These are phyloP conservation scores for Stevia rebaudiana DNA, from an alignment of 140 eudicot genomes.

Conservation along the genomic window DNA sequence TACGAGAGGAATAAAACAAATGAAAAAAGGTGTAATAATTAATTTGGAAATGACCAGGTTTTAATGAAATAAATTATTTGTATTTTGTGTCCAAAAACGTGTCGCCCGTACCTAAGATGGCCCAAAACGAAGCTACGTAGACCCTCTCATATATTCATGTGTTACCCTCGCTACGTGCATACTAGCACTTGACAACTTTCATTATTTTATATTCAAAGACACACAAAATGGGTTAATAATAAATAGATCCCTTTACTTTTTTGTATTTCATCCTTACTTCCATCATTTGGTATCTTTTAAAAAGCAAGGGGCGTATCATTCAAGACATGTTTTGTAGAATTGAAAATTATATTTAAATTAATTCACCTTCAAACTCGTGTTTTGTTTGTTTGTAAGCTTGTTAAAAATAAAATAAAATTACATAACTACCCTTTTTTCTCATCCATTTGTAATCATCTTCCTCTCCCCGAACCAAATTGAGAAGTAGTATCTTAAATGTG, in stretches of 20 bases:
- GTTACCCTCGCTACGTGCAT: conserved; percentile 26
- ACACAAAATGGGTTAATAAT: neutral
- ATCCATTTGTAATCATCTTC: too few species aligned
- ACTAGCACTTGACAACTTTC: conserved; percentile 22
- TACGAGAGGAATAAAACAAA: neutral
- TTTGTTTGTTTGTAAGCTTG: too few species aligned
- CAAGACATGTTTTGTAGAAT: too few species aligned
- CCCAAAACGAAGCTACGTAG: conserved; percentile 31
- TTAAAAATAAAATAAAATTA: too few species aligned
- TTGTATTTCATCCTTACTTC: neutral
- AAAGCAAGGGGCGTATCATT: too few species aligned
- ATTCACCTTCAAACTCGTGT: too few species aligned
- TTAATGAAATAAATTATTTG: conserved; percentile 11
- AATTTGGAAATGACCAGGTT: neutral
- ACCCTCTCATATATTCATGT: conserved; percentile 20
- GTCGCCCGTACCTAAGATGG: conserved; percentile 18
- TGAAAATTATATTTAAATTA: too few species aligned
- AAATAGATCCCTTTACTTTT: neutral
- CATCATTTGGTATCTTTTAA: neutral
- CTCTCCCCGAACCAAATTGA: too few species aligned
- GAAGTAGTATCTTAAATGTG: too few species aligned
- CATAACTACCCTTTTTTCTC: too few species aligned
- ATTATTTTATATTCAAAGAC: neutral
- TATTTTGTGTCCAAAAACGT: conserved; percentile 29
- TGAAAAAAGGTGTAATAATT: neutral